These are phyloP conservation scores for Cornus suecica DNA, from an alignment of 148 eudicot genomes.

Conservation along the genomic window DNA sequence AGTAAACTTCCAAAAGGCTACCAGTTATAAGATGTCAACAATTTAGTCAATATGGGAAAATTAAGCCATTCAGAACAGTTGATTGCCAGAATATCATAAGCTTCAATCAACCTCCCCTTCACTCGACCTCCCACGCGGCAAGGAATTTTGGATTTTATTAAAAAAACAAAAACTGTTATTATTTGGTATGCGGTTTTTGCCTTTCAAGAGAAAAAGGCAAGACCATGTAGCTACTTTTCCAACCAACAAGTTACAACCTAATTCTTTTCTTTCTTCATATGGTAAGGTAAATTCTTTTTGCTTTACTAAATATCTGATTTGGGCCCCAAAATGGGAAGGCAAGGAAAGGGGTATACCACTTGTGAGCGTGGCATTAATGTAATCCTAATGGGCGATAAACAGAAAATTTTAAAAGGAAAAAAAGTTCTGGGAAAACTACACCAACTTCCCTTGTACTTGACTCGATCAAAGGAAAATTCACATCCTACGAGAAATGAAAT, in stretches of 20 bases:
- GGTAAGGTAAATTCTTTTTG: too few species aligned
- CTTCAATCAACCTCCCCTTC: not conserved
- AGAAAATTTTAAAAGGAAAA: not conserved
- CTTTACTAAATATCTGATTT: not conserved
- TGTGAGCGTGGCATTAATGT: not conserved
- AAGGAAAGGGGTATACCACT: not conserved
- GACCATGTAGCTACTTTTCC: not conserved
- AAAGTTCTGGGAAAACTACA: not conserved
- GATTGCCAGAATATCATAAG: not conserved
- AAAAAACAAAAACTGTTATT: too few species aligned
- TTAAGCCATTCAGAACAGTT: not conserved
- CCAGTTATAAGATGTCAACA: not conserved
- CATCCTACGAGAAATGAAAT: too few species aligned
- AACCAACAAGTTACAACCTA: too few species aligned
- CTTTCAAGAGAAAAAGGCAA: not conserved
- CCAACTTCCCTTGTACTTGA: too few species aligned
- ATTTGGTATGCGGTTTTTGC: too few species aligned
- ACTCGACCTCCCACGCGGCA: too few species aligned
- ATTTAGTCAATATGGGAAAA: not conserved
- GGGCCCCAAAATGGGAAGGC: not conserved
- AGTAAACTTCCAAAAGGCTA: not conserved
- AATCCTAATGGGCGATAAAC: not conserved
- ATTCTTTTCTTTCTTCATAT: too few species aligned
- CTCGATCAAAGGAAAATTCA: too few species aligned
- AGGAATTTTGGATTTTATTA: too few species aligned